Conservation (phyloP, 768 basidiomycete species). For the Amanita rimosa region DNA sequence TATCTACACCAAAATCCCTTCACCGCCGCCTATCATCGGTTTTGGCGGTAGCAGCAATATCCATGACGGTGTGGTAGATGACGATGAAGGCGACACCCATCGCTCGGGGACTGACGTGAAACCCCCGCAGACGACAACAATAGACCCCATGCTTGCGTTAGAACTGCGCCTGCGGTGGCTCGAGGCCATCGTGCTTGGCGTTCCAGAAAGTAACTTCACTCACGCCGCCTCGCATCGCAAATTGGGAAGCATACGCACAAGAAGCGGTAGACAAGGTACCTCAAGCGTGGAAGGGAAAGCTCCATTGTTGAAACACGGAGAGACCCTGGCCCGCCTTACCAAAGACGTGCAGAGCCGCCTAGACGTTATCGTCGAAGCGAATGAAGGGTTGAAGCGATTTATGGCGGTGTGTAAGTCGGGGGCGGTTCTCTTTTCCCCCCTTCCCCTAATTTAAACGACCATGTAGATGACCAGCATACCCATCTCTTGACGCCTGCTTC, state of each 20-base stretch:
- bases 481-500: conserved; percentile 67
- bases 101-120: background rate
- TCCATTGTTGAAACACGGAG: conserved; percentile 28
- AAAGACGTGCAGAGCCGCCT: conserved; percentile 51
- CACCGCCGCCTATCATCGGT: conserved; percentile 9
- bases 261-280: background rate
- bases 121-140: conserved; percentile 17
- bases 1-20: conserved; percentile 12
- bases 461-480: conserved; percentile 65
- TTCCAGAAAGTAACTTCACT: background rate
- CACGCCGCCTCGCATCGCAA: background rate
- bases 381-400: conserved; percentile 66
- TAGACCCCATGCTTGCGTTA: conserved; percentile 59
- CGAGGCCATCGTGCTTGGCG: conserved; percentile 62
- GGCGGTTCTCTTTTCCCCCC: background rate
- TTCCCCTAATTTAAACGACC: background rate
- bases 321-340: conserved; percentile 47
- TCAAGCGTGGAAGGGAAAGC: conserved; percentile 15
- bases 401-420: conserved; percentile 55
- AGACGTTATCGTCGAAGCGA: conserved; percentile 45
- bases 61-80: background rate
- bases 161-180: conserved; percentile 73
- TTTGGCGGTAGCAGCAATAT: background rate
- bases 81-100: background rate
- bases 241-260: background rate